Evolutionary conservation across 768 basidiomycete species (phyloP), one percentile per base, ranked within the genome.

Genomic region (Pisolithus tinctorius): DNA sequence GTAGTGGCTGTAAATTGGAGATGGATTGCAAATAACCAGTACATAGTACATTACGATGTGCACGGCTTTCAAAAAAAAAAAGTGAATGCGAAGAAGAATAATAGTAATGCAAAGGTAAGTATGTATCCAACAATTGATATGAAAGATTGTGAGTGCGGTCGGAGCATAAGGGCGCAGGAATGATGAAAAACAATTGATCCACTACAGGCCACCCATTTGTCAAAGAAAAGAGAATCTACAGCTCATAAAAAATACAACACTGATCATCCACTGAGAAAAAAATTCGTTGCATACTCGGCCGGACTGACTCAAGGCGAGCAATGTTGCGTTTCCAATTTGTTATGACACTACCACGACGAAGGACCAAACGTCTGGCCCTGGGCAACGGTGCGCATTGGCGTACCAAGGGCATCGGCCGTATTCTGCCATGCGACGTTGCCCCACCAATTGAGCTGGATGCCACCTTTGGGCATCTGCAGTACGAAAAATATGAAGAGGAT

Each of bases 371-470:
- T 76, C 45, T 74, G 62, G 36, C 75, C 77, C 1, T 73, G 68
- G 14, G 75, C 69, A 17, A 82, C 54, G 8, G 72, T 58, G 52
- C 68, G 72, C 45, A 82, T 64, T 0, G 87, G 81, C n/a, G 74
- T 69, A 50, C 83, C 84, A 42, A 76, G 66, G 3, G 77, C 80
- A 63, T 91, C 88, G 34, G 81, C 82, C 8, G 85, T 91, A 45
- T 84, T 81, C 58, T 71, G 62, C 84, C 84, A 89, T 7, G 79
- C 82, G 53, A 71, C 75, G 69, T 91, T 91, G 7, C 88, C 88
- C 88, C 88, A 90, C 88, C 88, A 91, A 40, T 76, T 69, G 55
- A 88, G 60, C 37, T 61, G 59, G 59, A 83, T 56, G 10, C 65
- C 83, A 48, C 80, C 80, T 56, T 79, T 83, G 39, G 86, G 82